Evolutionary conservation across 352 stramenopile species (phyloP).

Genomic region (Plasmopara viticola): DNA sequence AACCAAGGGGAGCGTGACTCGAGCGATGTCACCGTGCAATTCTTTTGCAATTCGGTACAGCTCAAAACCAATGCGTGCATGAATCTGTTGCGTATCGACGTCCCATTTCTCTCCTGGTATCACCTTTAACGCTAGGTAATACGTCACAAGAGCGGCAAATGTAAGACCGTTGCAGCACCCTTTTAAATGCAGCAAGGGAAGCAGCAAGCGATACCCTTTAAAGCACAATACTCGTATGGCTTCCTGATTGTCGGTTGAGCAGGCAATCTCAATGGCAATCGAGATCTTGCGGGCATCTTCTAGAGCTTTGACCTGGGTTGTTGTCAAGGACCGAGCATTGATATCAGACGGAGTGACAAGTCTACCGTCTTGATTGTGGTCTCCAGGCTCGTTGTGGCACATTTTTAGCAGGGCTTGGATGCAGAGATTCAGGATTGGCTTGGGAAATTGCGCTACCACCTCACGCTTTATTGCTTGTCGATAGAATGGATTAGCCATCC

Average conservation of each 20-base stretch:
- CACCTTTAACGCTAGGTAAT: conserved; percentile 35
- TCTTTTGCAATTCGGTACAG: conserved; percentile 40
- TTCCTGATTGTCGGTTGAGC: conserved; percentile 39
- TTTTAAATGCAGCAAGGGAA: conserved; percentile 60
- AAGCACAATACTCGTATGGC: conserved; percentile 48
- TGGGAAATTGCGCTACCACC: conserved; percentile 39
- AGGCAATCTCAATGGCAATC: conserved; percentile 61
- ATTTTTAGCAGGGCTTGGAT: conserved; percentile 50
- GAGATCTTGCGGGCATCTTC: conserved; percentile 43
- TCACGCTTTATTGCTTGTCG: conserved; percentile 43
- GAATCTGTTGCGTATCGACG: conserved; percentile 42
- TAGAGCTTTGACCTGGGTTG: conserved; percentile 32
- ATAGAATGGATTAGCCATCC: conserved; percentile 60
- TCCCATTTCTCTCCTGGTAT: conserved; percentile 34
- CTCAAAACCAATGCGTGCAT: conserved; percentile 51
- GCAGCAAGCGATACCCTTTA: conserved; percentile 58
- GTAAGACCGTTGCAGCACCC: conserved; percentile 30
- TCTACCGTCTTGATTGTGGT: conserved; percentile 36
- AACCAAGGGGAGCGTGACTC: conserved; percentile 19
- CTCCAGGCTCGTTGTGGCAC: conserved; percentile 40
- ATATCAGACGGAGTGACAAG: conserved; percentile 21
- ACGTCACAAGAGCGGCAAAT: conserved; percentile 47
- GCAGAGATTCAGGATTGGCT: conserved; percentile 46
- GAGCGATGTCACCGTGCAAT: conserved; percentile 15
- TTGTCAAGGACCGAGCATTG: conserved; percentile 24